Percentiles rank a stretch among this genome's conserved stretches.
phyloP scores from a whole-genome alignment of 768 basidiomycete species.

The Rhodosporidiobolus sp. region DNA sequence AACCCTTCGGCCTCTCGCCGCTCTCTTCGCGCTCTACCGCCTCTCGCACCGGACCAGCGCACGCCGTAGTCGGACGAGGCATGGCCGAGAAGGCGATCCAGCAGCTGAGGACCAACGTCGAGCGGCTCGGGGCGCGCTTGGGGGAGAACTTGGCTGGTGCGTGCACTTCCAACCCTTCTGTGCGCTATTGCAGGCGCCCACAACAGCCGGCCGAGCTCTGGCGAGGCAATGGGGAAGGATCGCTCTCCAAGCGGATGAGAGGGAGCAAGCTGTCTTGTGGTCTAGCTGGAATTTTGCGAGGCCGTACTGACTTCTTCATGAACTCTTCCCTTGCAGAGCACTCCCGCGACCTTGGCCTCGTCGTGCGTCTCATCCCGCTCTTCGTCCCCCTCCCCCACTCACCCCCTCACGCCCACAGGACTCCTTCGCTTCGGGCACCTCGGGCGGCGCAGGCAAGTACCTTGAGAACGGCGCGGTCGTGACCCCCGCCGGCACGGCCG shows the following conservation, averaged over 20 bases:
- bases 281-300: background rate
- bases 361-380: slow-evolving; percentile 4
- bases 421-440: slow-evolving; percentile 39
- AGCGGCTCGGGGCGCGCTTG: slow-evolving; percentile 26
- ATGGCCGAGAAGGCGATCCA: slow-evolving; percentile 35
- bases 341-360: slow-evolving; percentile 35
- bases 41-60: background rate
- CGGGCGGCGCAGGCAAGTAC: slow-evolving; percentile 43
- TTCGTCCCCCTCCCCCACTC: background rate
- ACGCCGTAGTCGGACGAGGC: background rate
- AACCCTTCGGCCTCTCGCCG: slow-evolving; percentile 4
- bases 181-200: too few species aligned
- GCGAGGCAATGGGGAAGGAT: too few species aligned
- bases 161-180: background rate
- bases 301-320: background rate
- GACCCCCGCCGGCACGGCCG: slow-evolving; percentile 74
- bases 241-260: background rate
- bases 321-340: slow-evolving; percentile 23
- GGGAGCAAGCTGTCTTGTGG: background rate
- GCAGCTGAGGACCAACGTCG: slow-evolving; percentile 26
- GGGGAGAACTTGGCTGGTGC: slow-evolving; percentile 38
- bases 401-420: slow-evolving; percentile 2
- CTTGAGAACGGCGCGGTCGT: slow-evolving; percentile 43
- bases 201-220: too few species aligned
- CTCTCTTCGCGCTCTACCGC: background rate